Conservation (phyloP, 768 basidiomycete species). For the Leccinum pellstonianum region DNA sequence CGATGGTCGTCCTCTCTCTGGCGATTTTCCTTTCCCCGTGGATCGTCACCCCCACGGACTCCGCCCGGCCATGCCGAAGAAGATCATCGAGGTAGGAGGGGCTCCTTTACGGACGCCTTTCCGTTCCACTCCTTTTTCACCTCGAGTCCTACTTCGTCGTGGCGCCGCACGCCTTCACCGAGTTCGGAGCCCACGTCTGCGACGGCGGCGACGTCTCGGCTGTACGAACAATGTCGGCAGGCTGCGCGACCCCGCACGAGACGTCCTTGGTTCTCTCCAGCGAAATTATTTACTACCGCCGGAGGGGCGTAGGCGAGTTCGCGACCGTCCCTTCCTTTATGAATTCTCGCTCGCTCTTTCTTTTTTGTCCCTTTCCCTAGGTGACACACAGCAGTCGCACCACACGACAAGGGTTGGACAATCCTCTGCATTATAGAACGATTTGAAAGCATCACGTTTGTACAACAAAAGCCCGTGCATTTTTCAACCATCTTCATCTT, state of each 20-base stretch:
- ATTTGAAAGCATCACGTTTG: constrained; percentile 22
- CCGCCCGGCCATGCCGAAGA: constrained; percentile 23
- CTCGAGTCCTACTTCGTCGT: constrained; percentile 32
- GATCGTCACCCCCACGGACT: constrained; percentile 29
- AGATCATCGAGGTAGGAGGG: constrained; percentile 28
- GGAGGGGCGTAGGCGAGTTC: constrained; percentile 33
- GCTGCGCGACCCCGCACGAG: constrained; percentile 39
- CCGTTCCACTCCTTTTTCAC: constrained; percentile 41
- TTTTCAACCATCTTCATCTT: constrained; percentile 5
- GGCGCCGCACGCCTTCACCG: constrained; percentile 40
- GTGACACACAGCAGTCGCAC: constrained; percentile 5
- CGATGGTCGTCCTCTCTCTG: constrained; percentile 36
- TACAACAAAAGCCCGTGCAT: constrained; percentile 18
- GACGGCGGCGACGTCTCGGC: constrained; percentile 24
- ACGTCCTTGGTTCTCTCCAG: constrained; percentile 55
- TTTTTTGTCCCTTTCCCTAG: constrained; percentile 2
- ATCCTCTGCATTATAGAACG: constrained; percentile 15
- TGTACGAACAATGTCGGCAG: constrained; percentile 35
- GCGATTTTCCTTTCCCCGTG: constrained; percentile 36
- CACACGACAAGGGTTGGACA: constrained; percentile 1
- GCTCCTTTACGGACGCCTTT: constrained; percentile 43
- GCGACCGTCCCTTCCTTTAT: constrained; percentile 6
- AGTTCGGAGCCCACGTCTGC: constrained; percentile 31
- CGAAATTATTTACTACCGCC: constrained; percentile 47
- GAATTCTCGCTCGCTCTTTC: background rate